Evolutionary conservation across 139 green algal genomes (phyloP), one percentile per base, ranked within the genome.

Genomic region (Chlamydomonas schloesseri): DNA sequence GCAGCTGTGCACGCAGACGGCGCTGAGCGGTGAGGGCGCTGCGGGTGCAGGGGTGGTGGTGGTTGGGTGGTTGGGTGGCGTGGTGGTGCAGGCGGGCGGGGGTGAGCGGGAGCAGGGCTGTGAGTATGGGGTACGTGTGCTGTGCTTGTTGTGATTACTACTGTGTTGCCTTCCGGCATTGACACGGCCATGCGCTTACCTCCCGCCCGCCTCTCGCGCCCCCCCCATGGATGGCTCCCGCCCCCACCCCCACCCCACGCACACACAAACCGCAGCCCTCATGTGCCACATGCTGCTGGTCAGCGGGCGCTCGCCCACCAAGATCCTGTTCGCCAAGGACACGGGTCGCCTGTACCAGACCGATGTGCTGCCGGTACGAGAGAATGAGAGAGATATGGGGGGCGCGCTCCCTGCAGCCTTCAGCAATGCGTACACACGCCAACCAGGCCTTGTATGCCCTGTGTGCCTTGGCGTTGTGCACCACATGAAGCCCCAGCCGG

Each of bases 301-400:
- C 23, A 93, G 94, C 9, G 97, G 96, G 10, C 93, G 98, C 33
- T 91, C 94, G 10, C 98, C 98, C 47, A 91, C 89, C 91, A 98
- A 98, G 90, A 95, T 99, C 34, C 89, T 99, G 62, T 97, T 99
- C 73, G 95, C 96, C 13, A 96, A 95, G 60, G 91, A 94, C 85
- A 96, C 89, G 13, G 98, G 98, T 5, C 88, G 91, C 42, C 87
- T 98, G 21, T 95, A 96, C 55, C 97, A 99, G 80, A 86, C 92
- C 36, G 98, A 99, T 89, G 94, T 99, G 64, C 91, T 96, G 88
- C 92, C 94, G 15, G 71, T 84, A 46, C 0, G 77, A 31, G 21
- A 20, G 65, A n/a, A n/a, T n/a, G n/a, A n/a, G n/a, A n/a, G n/a
- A n/a, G n/a, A n/a, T n/a, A n/a, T n/a, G n/a, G n/a, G n/a, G n/a